phyloP scores from a whole-genome alignment of 331 rosid genomes.

The Cydonia oblonga region DNA sequence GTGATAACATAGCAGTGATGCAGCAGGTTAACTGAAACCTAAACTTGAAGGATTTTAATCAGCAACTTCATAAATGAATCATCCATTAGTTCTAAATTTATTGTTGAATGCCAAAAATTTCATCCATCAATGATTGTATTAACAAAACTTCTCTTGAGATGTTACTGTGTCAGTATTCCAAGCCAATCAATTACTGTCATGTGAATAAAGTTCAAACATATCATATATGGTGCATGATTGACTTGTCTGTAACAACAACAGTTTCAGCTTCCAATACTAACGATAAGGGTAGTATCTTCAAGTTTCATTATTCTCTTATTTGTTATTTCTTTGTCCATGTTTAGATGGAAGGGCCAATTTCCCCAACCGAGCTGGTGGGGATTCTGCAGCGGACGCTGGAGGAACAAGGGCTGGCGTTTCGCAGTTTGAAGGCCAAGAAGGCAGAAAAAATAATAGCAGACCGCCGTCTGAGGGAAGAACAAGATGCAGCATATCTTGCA shows the following conservation, averaged over 20 bases:
- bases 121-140: neutral
- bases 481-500: conserved; percentile 67
- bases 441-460: conserved; percentile 50
- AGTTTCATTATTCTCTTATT: neutral
- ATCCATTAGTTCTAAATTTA: neutral
- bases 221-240: neutral
- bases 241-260: neutral
- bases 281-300: neutral
- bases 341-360: conserved; percentile 73
- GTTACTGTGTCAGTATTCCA: neutral
- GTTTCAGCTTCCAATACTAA: neutral
- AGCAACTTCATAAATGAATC: neutral
- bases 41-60: neutral
- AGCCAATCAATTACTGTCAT: neutral
- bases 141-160: neutral
- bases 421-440: conserved; percentile 36
- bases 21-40: conserved; percentile 45
- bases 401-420: conserved; percentile 69
- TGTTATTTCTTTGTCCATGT: neutral
- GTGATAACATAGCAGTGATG: conserved; percentile 47
- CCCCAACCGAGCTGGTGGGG: conserved; percentile 71
- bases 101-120: neutral
- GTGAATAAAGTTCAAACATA: too few relatives aligned
- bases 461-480: conserved; percentile 64
- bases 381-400: conserved; percentile 72